Percentiles rank a stretch among this genome's conserved stretches.
Conservation (phyloP, 257 asterid species). For the Anisodus acutangulus region DNA sequence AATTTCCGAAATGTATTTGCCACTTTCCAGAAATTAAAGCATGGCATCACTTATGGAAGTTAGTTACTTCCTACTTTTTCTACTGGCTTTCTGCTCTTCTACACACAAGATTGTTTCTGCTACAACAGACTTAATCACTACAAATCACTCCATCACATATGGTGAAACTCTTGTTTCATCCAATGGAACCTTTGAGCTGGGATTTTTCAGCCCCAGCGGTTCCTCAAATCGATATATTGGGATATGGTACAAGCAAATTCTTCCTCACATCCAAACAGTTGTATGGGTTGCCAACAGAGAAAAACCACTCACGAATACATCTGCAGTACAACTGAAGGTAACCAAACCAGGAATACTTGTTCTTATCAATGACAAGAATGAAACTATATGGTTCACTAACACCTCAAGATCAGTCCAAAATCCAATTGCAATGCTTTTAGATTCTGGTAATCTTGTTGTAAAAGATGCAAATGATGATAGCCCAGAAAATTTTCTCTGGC, state of each 20-base stretch:
- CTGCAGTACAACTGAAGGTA: too few species aligned
- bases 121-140: conserved; percentile 30
- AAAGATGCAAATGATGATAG: conserved; percentile 40
- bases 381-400: conserved; percentile 38
- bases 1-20: neutral
- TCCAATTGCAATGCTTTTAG: conserved; percentile 39
- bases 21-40: neutral
- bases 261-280: too few species aligned
- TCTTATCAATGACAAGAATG: neutral
- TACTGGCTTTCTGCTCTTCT: neutral
- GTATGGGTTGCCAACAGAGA: too few species aligned
- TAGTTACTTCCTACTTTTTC: neutral
- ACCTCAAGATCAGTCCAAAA: conserved; percentile 27
- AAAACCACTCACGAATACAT: too few species aligned
- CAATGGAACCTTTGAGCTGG: neutral
- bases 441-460: conserved; percentile 48
- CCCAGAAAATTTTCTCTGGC: conserved; percentile 37
- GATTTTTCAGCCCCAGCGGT: neutral
- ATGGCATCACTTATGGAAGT: neutral
- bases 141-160: conserved; percentile 30
- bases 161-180: conserved; percentile 44
- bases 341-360: too few species aligned
- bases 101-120: neutral
- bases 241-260: conserved; percentile 25
- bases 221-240: neutral